Base-by-base conservation (phyloP, 2,329 filamentous ascomycete species). In the Aspergillus pseudoglaucus region DNA sequence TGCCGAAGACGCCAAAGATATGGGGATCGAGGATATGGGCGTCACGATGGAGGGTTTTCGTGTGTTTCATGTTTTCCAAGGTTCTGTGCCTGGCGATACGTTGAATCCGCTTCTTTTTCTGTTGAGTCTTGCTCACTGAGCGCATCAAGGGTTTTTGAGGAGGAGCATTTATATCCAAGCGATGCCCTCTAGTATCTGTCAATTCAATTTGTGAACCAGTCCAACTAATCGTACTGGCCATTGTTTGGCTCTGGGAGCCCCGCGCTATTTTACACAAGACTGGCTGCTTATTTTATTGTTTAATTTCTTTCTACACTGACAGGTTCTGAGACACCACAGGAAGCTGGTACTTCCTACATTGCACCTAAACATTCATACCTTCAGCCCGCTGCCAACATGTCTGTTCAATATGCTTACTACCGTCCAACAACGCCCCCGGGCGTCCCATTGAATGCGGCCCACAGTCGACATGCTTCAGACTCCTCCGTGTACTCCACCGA, bases 401-500 rank as follows among this genome's bases (percentile, higher is more conserved):
- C 69, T 57, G 57, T 69, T 49, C 63, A 68, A 53, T 64, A 68
- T 49, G 66, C 69, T 51, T 68, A 63, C 55, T 73, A 70, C 54
- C 66, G 66, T 55, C 72, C 72, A 44, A 65, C 63, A 23, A 75
- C 73, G 43, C 73, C 73, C 50, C 72, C 73, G 45, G 59, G 62
- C 37, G 42, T 62, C 33, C 58, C 59, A 51, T 60, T 65, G 57
- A 63, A 65, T 45, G 62, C 58, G 32, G 54, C 55, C 55, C 82
- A 87, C 65, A 75, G 73, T 65, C 81, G 82, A 62, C 81, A 80
- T 60, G 76, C 78, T 50, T 87, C 84, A 55, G 80, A 82, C 59
- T 77, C 79, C 44, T 87, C 85, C 53, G 71, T 81, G 60, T 75
- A 83, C 52, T 86, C 84, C 45, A 77, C 80, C 60, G 78, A 85